Conservation (phyloP, 306 rosid species). For the Prunus padus region DNA sequence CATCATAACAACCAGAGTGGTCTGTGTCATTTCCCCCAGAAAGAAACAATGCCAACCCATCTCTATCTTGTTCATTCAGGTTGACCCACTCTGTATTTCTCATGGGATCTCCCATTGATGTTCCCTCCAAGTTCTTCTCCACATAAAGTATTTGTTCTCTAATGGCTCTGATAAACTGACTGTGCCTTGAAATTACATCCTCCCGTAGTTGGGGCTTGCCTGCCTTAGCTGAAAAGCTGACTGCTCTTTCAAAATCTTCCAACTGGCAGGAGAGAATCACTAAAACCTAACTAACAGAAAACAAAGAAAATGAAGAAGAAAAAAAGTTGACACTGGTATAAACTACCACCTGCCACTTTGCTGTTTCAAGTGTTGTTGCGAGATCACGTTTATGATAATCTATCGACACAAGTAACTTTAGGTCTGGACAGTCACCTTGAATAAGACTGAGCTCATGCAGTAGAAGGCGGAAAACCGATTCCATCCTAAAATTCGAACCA, state of each 20-base stretch:
- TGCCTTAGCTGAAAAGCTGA: conserved; percentile 26
- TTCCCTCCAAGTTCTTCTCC: conserved; percentile 32
- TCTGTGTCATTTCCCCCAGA: conserved; percentile 29
- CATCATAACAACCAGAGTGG: conserved; percentile 9
- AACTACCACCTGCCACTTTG: conserved; percentile 42
- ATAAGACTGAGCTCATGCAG: conserved; percentile 34
- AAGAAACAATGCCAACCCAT: conserved; percentile 42
- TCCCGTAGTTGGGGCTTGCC: conserved; percentile 26
- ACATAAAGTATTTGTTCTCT: conserved; percentile 36
- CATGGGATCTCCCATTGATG: conserved; percentile 20
- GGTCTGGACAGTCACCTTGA: conserved; percentile 28
- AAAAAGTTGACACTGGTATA: neutral
- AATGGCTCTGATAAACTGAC: conserved; percentile 35
- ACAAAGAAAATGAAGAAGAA: neutral
- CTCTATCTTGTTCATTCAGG: conserved; percentile 39
- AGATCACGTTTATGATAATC: conserved; percentile 42
- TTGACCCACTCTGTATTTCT: conserved; percentile 25
- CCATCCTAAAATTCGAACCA: conserved; percentile 31
- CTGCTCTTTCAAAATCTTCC: conserved; percentile 50
- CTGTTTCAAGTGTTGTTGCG: conserved; percentile 37
- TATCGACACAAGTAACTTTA: conserved; percentile 24
- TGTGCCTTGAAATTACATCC: conserved; percentile 33
- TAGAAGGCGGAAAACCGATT: conserved; percentile 33
- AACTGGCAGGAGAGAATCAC: conserved; percentile 26
- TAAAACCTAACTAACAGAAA: neutral